phyloP scores from a whole-genome alignment of 495 filamentous ascomycete genomes.

The Darksidea phi region DNA sequence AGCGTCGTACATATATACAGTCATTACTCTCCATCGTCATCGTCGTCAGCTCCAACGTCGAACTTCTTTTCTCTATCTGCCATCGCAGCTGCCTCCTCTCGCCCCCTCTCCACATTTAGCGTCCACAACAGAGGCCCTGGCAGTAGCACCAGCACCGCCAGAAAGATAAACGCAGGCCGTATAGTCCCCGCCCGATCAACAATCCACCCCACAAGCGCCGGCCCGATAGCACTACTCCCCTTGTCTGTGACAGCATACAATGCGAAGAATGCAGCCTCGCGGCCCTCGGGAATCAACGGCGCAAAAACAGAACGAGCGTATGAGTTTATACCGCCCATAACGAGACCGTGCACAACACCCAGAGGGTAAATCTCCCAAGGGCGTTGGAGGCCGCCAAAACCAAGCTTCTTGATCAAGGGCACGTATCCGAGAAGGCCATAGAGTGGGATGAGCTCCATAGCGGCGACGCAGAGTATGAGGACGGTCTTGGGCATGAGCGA shows the following conservation, averaged over 20 bases:
- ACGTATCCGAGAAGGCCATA: constrained; percentile 41
- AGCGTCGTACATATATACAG: too few relatives aligned
- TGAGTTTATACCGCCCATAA: constrained; percentile 39
- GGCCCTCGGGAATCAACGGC: constrained; percentile 39
- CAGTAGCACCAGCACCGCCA: constrained; percentile 34
- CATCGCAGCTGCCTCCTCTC: constrained; percentile 18
- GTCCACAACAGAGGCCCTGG: constrained; percentile 37
- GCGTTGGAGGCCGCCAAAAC: constrained; percentile 38
- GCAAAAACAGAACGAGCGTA: constrained; percentile 39
- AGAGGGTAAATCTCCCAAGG: constrained; percentile 42
- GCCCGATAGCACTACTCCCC: constrained; percentile 38
- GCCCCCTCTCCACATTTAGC: constrained; percentile 39
- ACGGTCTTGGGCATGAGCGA: constrained; percentile 22
- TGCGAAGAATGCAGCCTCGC: constrained; percentile 41
- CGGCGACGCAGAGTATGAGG: constrained; percentile 29
- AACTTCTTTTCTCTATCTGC: too few relatives aligned
- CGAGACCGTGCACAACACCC: constrained; percentile 35
- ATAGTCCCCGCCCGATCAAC: constrained; percentile 39
- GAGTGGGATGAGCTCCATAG: constrained; percentile 40
- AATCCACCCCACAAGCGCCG: constrained; percentile 39
- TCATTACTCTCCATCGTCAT: too few relatives aligned
- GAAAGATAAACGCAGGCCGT: constrained; percentile 40
- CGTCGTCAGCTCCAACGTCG: too few relatives aligned
- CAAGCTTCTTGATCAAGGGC: constrained; percentile 29
- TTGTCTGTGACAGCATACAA: constrained; percentile 43